Base-by-base conservation (phyloP, 495 filamentous ascomycete genomes). In the Penicillium daleae region DNA sequence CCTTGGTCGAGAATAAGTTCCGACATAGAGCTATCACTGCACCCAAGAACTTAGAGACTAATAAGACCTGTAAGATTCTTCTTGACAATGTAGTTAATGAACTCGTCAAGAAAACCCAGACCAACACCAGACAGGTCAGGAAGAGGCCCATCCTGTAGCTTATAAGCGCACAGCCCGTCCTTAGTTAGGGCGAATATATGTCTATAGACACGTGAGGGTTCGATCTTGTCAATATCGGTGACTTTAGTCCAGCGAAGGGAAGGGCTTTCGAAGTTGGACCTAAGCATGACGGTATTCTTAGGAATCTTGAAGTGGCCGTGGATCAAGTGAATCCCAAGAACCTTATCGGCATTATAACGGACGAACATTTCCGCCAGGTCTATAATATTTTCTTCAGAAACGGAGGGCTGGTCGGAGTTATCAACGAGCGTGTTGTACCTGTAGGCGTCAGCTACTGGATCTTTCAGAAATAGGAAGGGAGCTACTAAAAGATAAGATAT, bases 211-310 rank as follows among this genome's bases (percentile, higher is more conserved):
- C 35, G 17, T 22, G 37, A 49, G 26, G 32, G 57, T 24, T 64
- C 31, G 29, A 64, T 64, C 33, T 15, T 27, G n/a, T 39, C 27
- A 39, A 85, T 70, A 65, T 87, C 61, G 78, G 78, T 27, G 71
- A 81, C 40, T 80, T 88, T 61, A 85, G 86, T 27, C 67, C 87
- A 57, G 63, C 68, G 22, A 68, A 68, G 39, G 65, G 66, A 58
- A 46, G 58, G 39, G 12, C 21, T 57, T 39, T 57, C 37, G 15
- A 57, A 57, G 22, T 57, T 57, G 37, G 39, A 42, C 39, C 55
- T 22, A 57, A 57, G 54, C 22, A 57, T 57, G 33, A 57, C 33
- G 33, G 54, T 57, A 24, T 57, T 42, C 54, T 57, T 42, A 6
- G 54, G 54, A 21, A 57, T 57, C 37, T 57, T 57, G 33, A 57